Evolutionary conservation across 2,329 filamentous ascomycete species (phyloP).

Genomic region (Cordyceps pruinosa): DNA sequence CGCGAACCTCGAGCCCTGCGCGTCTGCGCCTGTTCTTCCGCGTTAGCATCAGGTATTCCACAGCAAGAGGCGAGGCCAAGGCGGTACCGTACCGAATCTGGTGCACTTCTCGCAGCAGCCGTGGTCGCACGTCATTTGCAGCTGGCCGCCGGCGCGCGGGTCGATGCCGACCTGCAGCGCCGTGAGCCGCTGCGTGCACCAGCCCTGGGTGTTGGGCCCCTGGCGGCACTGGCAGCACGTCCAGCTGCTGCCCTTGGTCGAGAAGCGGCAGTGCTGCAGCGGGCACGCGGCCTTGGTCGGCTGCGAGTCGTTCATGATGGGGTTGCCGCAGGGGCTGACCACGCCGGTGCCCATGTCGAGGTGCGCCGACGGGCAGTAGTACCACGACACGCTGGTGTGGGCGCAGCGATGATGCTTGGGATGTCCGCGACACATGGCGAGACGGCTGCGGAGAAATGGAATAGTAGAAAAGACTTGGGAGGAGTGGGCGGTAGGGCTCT

Average conservation of each 20-base stretch:
- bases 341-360: slow-evolving; percentile 45
- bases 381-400: slow-evolving; percentile 49
- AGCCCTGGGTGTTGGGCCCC: slow-evolving; percentile 45
- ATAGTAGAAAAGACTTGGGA: neutral
- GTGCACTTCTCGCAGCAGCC: slow-evolving; percentile 7
- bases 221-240: slow-evolving; percentile 47
- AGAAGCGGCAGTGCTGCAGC: slow-evolving; percentile 45
- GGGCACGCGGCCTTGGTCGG: slow-evolving; percentile 39
- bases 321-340: slow-evolving; percentile 41
- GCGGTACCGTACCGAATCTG: neutral
- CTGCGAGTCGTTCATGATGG: slow-evolving; percentile 38
- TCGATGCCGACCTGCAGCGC: neutral
- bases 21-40: neutral
- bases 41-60: neutral
- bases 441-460: neutral
- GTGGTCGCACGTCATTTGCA: slow-evolving; percentile 11
- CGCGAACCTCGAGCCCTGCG: neutral
- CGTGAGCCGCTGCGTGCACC: slow-evolving; percentile 39
- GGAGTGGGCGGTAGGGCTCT: neutral
- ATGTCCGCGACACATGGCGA: slow-evolving; percentile 50
- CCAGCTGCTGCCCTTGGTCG: slow-evolving; percentile 43
- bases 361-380: slow-evolving; percentile 40
- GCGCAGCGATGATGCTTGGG: slow-evolving; percentile 45
- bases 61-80: too few relatives aligned
- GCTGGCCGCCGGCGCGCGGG: neutral